Evolutionary conservation across 495 filamentous ascomycete species (phyloP).

Genomic region (Penicillium macrosclerotiorum): DNA sequence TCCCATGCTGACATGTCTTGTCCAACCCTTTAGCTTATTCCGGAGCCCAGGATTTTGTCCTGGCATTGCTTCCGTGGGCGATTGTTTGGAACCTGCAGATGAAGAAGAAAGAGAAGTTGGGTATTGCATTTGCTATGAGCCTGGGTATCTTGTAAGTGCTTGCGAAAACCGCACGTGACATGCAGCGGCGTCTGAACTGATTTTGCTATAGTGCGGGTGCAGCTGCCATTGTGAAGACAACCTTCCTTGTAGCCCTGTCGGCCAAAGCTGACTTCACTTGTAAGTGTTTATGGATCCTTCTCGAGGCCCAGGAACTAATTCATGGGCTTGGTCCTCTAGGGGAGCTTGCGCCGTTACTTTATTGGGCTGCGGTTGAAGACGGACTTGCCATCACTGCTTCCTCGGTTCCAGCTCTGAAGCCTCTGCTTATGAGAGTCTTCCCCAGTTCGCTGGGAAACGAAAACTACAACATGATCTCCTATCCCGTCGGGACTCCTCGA

Average conservation of each 20-base stretch:
- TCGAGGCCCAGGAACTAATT: background rate
- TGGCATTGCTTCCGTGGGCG: constrained; percentile 20
- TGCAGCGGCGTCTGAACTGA: too few relatives aligned
- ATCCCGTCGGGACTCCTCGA: background rate
- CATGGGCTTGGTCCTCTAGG: background rate
- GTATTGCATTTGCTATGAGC: constrained; percentile 21
- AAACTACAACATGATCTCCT: constrained; percentile 17
- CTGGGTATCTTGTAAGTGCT: constrained; percentile 24
- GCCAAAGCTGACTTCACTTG: constrained; percentile 21
- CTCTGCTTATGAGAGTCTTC: constrained; percentile 11
- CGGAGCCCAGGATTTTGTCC: constrained; percentile 18
- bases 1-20: constrained; percentile 1
- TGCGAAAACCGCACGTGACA: too few relatives aligned
- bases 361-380: constrained; percentile 23
- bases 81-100: constrained; percentile 25
- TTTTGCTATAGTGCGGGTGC: constrained; percentile 11
- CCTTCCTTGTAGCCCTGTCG: constrained; percentile 13
- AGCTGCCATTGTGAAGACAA: constrained; percentile 20
- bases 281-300: background rate
- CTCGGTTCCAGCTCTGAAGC: constrained; percentile 17
- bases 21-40: constrained; percentile 17
- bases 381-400: constrained; percentile 22
- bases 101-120: constrained; percentile 22
- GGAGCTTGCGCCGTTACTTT: constrained; percentile 19
- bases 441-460: constrained; percentile 7